A percentile compares a stretch with the other conserved stretches of the same genome.
Evolutionary conservation across 768 basidiomycete genomes (phyloP).

Genomic region (Naganishia kalamii): DNA sequence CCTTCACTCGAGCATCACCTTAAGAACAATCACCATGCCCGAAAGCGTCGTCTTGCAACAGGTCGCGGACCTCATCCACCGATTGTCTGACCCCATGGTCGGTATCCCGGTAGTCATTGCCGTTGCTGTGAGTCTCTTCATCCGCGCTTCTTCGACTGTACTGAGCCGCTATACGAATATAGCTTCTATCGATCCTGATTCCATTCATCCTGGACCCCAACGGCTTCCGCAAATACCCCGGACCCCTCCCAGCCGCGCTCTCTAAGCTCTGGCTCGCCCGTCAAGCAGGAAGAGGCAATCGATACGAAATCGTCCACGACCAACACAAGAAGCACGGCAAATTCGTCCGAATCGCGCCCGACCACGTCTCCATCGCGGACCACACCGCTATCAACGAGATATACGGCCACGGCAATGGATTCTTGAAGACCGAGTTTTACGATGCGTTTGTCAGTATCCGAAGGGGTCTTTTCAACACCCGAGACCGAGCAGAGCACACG

Average conservation of each 20-base stretch:
- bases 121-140: neutral
- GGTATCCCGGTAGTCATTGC: constrained; percentile 9
- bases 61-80: constrained; percentile 9
- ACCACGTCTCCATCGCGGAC: constrained; percentile 69
- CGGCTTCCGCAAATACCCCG: constrained; percentile 60
- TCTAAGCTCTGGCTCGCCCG: constrained; percentile 68
- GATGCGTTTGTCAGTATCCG: constrained; percentile 63
- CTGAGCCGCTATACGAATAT: neutral
- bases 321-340: constrained; percentile 71
- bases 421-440: constrained; percentile 68
- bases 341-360: constrained; percentile 66
- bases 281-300: constrained; percentile 61
- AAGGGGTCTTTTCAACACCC: constrained; percentile 46
- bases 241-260: constrained; percentile 65
- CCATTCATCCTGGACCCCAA: constrained; percentile 57
- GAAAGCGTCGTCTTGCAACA: constrained; percentile 5
- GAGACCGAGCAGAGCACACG: constrained; percentile 68
- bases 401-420: constrained; percentile 79
- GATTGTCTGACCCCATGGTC: constrained; percentile 5
- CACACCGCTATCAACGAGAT: constrained; percentile 68
- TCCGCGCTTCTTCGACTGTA: neutral
- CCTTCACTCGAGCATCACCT: too few species aligned
- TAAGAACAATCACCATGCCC: neutral
- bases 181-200: constrained; percentile 46
- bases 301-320: constrained; percentile 66